Base-by-base conservation (phyloP, 1,139 yeast genomes). In the Zygosaccharomyces pseudobailii region DNA sequence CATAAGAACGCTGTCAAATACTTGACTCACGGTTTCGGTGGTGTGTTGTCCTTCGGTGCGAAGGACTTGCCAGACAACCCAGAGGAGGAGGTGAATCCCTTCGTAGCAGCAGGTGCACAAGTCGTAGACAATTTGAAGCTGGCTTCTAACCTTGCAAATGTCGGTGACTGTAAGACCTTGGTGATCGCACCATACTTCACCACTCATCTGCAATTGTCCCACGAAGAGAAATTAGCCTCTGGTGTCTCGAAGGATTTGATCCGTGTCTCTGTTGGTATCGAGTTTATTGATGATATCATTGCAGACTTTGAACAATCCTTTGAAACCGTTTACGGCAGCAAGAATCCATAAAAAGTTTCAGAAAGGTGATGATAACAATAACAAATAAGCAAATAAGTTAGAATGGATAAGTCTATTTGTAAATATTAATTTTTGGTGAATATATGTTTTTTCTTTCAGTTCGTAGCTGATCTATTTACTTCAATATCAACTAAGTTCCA, bases 141-240 rank as follows among this genome's bases (percentile, higher is more conserved):
- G 49, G 95, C 95, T 49, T 83, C 95, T 32, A 87, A 89, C 73
- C 79, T 92, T 67, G 97, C 98, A 49, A 92, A 92, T 63, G 97
- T 92, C 50, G 97, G 98, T 66, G 98, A 92, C 66, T 81, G 90
- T 45, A 92, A 90, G 74, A 87, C 97, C 38, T 78, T 92, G 66
- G 95, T 90, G 48, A 90, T 92, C 69, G 90, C 96, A 51, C 98
- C 97, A 55, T 89, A 83, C 75, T 88, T 79, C 71, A 92, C 97
- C 44, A 92, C 97, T 22, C 98, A 92, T 70, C 88, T 88, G 67
- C 97, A 92, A 73, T 78, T 92, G 65, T 68, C 73, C 38, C 89
- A 87, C 36, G 85, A 82, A 55, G 97, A 89, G 71, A 88, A 86
- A 72, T 50, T 71, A 43, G 80, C 83, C 13, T 76, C 94, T 45